Evolutionary conservation across 345 rosid species (phyloP), one percentile per base, ranked within the genome.

Genomic region (Populus alba): DNA sequence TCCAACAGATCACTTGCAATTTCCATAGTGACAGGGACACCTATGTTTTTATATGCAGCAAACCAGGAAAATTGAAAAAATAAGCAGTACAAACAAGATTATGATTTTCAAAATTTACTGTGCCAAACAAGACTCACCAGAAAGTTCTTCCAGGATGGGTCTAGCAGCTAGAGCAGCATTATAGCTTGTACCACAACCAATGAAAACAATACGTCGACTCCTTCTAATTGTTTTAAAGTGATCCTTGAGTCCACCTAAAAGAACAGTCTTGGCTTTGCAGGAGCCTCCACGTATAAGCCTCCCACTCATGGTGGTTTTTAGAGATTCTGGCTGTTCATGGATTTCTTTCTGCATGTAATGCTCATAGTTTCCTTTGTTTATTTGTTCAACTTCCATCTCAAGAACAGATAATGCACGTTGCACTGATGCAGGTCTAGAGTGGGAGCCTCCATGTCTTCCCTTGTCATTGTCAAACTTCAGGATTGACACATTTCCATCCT

Each of bases 281-380:
- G 97, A 91, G 78, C 95, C 97, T 82, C 97, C 97, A 33, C 90
- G 98, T 78, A 90, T 89, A 83, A 95, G 98, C 81, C 99, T 85
- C 22, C 99, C 99, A 78, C 99, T 89, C 99, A 95, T 92, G 27
- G 99, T 92, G 78, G 99, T 95, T 17, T 89, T 95, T 70, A 95
- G 81, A 80, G 99, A 95, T 83, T 95, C 98, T 2, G 99, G 98
- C 81, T 95, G 99, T 77, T 95, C 99, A 57, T 95, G 99, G 82
- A 95, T 95, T 89, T 95, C 99, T 84, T 95, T 95, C 87, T 92
- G 97, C 99, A 95, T 95, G 80, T 95, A 95, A 72, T 95, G 96
- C 75, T 95, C 97, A 72, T 91, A 95, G 9, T 81, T 86, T 62
- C 99, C 99, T 84, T 92, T 95, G 84, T 89, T 91, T 82, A 95